Percentiles rank a stretch among this genome's conserved stretches.
Evolutionary conservation across 208 protist genomes (phyloP).

Genomic region (Tritrichomonas musculus): DNA sequence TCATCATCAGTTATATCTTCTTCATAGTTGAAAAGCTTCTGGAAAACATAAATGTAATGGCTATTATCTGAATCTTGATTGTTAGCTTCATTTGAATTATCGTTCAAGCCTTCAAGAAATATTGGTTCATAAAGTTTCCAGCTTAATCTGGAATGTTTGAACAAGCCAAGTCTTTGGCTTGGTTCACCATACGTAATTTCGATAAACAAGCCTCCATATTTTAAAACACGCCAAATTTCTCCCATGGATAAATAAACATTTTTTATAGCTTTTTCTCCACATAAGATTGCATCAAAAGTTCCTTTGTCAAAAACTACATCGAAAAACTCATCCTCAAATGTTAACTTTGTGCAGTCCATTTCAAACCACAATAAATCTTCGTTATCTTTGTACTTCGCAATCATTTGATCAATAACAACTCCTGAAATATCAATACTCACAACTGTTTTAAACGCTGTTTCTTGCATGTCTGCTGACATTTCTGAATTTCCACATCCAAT

Average conservation of each 20-base stretch:
- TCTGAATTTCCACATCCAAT: conserved; percentile 15
- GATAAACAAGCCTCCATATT: not conserved
- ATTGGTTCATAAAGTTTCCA: too few relatives aligned
- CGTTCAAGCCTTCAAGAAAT: too few relatives aligned
- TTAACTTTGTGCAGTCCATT: not conserved
- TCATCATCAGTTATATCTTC: too few relatives aligned
- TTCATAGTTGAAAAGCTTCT: too few relatives aligned
- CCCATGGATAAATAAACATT: not conserved
- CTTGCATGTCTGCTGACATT: not conserved
- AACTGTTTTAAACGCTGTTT: not conserved
- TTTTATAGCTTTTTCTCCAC: not conserved
- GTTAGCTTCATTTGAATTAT: too few relatives aligned
- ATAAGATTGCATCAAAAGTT: not conserved
- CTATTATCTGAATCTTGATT: too few relatives aligned
- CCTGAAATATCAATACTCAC: not conserved
- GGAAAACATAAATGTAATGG: too few relatives aligned
- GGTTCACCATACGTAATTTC: not conserved
- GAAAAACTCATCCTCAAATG: not conserved
- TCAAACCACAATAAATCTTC: not conserved
- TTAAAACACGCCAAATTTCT: not conserved
- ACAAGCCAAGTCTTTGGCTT: not conserved
- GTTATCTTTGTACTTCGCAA: not conserved
- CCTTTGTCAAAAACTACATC: conserved; percentile 26
- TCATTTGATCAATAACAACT: conserved; percentile 32
- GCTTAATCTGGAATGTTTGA: not conserved